Evolutionary conservation across 2,329 filamentous ascomycete genomes (phyloP).

Genomic region (Sporothrix luriei): DNA sequence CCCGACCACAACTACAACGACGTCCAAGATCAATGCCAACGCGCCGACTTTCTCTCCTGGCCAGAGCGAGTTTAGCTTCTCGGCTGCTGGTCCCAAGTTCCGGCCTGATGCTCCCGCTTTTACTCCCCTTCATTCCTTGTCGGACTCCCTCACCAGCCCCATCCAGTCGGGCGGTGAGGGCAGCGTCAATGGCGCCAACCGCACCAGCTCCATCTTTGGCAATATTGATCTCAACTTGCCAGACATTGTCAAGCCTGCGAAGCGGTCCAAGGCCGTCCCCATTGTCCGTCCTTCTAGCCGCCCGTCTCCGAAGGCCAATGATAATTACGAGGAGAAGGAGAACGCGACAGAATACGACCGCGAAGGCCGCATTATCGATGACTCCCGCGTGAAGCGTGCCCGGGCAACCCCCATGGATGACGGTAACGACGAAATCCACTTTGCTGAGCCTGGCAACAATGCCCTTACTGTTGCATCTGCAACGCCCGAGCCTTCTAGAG

Average conservation of each 20-base stretch:
- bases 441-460: slow-evolving; percentile 59
- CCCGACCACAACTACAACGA: slow-evolving; percentile 46
- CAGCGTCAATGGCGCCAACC: slow-evolving; percentile 40
- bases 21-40: slow-evolving; percentile 66
- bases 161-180: slow-evolving; percentile 51
- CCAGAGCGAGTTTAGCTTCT: slow-evolving; percentile 68
- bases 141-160: slow-evolving; percentile 53
- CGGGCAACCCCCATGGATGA: slow-evolving; percentile 67
- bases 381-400: slow-evolving; percentile 74
- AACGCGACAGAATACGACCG: slow-evolving; percentile 52
- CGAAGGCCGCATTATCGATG: slow-evolving; percentile 64
- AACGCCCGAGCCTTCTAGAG: slow-evolving; percentile 16
- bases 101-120: slow-evolving; percentile 77
- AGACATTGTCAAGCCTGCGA: slow-evolving; percentile 66
- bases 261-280: slow-evolving; percentile 80
- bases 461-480: slow-evolving; percentile 30
- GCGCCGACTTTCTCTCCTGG: slow-evolving; percentile 73
- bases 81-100: slow-evolving; percentile 66
- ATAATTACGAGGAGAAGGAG: slow-evolving; percentile 33
- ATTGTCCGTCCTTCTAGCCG: slow-evolving; percentile 69
- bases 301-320: slow-evolving; percentile 37
- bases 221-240: slow-evolving; percentile 65
- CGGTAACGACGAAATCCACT: slow-evolving; percentile 73
- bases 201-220: slow-evolving; percentile 64
- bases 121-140: slow-evolving; percentile 60